Evolutionary conservation across 192 early-diverging fungal genomes (phyloP), one percentile per base, ranked within the genome.

Genomic region (Podila epigama): DNA sequence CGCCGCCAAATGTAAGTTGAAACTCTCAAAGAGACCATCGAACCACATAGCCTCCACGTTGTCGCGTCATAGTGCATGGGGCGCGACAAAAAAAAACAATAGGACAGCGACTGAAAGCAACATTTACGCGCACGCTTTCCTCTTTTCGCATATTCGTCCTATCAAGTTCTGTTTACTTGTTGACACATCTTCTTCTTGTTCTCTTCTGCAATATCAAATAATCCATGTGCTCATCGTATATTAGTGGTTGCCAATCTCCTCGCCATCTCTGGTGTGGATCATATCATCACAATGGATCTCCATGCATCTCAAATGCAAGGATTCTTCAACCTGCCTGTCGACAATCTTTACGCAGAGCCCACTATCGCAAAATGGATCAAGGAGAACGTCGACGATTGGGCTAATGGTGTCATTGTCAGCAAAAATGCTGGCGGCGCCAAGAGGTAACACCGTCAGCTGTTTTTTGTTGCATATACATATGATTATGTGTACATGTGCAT

Each of bases 311-410:
- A 95, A 79, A 93, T 96, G 70, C 93, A 96, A 67, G 95, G 96
- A 31, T 96, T 98, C 86, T 98, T 97, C 68, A 86, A 87, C 63
- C 91, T 91, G 54, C 95, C 96, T 7, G 90, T 95, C 0, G 96
- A 98, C 75, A 98, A 97, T 71, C 86, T 97, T 39, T 89, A 93
- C 55, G 93, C 93, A n/a, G 92, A 97, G 80, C 96, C 97, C 31
- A 88, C 87, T 31, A 87, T 97, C 63, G 90, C 89, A 70, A 88
- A 93, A 66, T 97, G 93, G 87, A 92, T 98, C 75, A 72, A 79
- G 31, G 89, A 92, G 28, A 63, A 90, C 48, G 86, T 93, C 58
- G 82, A 91, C 25, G 75, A 92, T 50, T 87, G 84, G 70, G 66
- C 39, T 16, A 85, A 89, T 51, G 90, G 89, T n/a, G 92, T 96